Evolutionary conservation across 768 basidiomycete genomes (phyloP).

Genomic region (Coprinopsis marcescibilis): DNA sequence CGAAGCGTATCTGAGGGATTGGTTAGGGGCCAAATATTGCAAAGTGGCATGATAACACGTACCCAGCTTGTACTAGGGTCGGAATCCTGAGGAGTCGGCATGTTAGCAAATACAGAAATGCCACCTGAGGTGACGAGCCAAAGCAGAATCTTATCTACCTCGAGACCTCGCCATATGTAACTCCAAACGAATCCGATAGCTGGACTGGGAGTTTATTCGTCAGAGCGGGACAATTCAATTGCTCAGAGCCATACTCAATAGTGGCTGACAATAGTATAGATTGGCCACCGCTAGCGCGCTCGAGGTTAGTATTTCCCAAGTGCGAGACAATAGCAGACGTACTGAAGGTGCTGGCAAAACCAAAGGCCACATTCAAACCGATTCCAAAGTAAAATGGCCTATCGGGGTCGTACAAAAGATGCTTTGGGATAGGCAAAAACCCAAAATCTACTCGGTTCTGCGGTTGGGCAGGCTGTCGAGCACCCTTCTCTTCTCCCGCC

Average conservation of each 20-base stretch:
- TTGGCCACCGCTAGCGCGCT: constrained; percentile 55
- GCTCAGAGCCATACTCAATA: constrained; percentile 49
- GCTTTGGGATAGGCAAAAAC: constrained; percentile 57
- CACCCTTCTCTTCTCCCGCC: too few species aligned
- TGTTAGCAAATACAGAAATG: neutral
- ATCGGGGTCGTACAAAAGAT: constrained; percentile 44
- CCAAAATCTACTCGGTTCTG: too few species aligned
- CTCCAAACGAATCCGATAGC: constrained; percentile 27
- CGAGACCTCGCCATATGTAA: constrained; percentile 12
- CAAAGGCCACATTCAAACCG: constrained; percentile 51
- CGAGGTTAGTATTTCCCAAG: neutral
- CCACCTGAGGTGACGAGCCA: too few species aligned
- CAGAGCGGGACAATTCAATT: neutral
- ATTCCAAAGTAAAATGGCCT: constrained; percentile 49
- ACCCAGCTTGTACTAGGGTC: constrained; percentile 66
- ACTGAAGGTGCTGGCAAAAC: constrained; percentile 55
- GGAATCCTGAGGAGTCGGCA: constrained; percentile 39
- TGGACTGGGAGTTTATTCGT: constrained; percentile 27
- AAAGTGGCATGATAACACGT: constrained; percentile 9
- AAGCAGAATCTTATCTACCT: neutral
- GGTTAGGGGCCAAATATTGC: neutral
- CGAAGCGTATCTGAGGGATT: constrained; percentile 52
- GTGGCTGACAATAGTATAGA: constrained; percentile 78
- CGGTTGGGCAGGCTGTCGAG: too few species aligned
- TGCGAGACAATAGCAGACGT: constrained; percentile 7